Base-by-base conservation (phyloP, 2,329 filamentous ascomycete species). In the Talaromyces verruculosus region DNA sequence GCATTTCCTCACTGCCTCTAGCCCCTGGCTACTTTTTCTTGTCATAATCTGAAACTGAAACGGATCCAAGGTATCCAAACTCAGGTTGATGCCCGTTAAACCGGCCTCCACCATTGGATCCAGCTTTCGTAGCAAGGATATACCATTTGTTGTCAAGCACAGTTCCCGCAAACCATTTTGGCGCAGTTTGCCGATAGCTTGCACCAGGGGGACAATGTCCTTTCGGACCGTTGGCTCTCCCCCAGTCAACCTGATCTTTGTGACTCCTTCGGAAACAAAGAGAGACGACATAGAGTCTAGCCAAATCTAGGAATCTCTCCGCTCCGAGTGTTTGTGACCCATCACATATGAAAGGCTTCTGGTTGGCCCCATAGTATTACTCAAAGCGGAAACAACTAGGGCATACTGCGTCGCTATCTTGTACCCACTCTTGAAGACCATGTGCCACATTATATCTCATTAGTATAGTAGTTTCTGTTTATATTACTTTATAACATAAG, bases 11-110 rank as follows among this genome's bases (percentile, higher is more conserved):
- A 98, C 95, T 0, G 92, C 93, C 47, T 93, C 89, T 71, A 97
- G 93, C 3, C 95, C 95, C 74, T 95, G 93, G 47, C 95, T 85
- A 67, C 95, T 85, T 3, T 17, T 55, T 13, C 51, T 55, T 55
- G 95, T 98, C 91, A 99, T 96, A 71, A 98, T 90, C 78, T 96
- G 92, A 76, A 97, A 99, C 75, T 97, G 92, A 81, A 90, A 94
- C 2, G 93, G 93, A 72, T 98, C 93, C 19, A 99, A 81, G 0
- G 95, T 99, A 77, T 99, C 95, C 43, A 99, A 84, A 74, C 92
- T 97, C 66, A 99, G 85, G 76, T 99, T 99, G 65, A 99, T 84
- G 13, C 92, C 95, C 0, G 95, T 99, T 72, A 99, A 79, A 0
- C 95, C 95, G 0, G 93, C 91, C 72, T 97, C 92, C 0, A 92